Base-by-base conservation (phyloP, 225 moss, liverwort and hornwort species). In the Sphagnum contortum region DNA sequence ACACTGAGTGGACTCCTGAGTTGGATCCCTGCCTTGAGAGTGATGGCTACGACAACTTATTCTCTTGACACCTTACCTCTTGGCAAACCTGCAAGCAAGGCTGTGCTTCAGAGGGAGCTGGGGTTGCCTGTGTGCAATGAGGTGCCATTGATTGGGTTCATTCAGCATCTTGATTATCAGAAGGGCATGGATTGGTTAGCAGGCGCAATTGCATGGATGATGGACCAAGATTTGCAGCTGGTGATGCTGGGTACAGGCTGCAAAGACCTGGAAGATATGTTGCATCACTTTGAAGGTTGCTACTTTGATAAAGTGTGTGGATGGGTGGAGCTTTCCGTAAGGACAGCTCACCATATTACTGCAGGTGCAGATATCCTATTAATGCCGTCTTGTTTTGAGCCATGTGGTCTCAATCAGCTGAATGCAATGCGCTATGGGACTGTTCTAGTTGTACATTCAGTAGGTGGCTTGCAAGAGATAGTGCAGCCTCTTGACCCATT, bases 381-480 rank as follows among this genome's bases (percentile, higher is more conserved):
- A 6, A 91, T 91, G 91, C 91, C 91, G 1, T 91, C 91, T 2
- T 69, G 91, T 7, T 91, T 91, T 53, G 91, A 91, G 50, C 91
- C 91, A 0, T 91, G 91, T 74, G 91, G 91, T 0, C 68, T 91
- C 7, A 91, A 91, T 64, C 91, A 91, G 68, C 72, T 91, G 12
- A 88, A 91, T 53, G 88, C 86, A 4, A 91, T 91, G 91, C 85
- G 76, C 1, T 91, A 86, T 45, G 91, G 91, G 0, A 88, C 91
- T 0, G 77, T 91, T 44, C 91, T 88, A 4, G 83, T 88, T 45
- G 91, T 91, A 60, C 91, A 91, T 48, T 71, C 83, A 3, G 91
- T 91, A 0, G 91, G 91, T 47, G 91, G 91, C 12, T 50, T 88
- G 71, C 86, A 70, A 65, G 91, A 91, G 48, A 91, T 88, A 0